phyloP scores from a whole-genome alignment of 2,329 filamentous ascomycete species.

The Zalaria sp. region DNA sequence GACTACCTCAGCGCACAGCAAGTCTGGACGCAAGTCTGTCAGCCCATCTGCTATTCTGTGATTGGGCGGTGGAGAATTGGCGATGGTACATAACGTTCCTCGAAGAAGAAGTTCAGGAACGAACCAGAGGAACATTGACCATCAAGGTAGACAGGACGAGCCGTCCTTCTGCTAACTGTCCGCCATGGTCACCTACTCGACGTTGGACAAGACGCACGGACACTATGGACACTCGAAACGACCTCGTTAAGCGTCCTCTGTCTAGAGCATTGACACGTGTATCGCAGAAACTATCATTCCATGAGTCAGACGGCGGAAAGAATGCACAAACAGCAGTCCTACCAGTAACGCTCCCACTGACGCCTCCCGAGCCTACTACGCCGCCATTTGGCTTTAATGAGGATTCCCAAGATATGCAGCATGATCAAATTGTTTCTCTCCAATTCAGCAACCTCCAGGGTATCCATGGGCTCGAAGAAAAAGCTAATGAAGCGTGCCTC shows the following conservation, averaged over 20 bases:
- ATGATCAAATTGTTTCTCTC: no score
- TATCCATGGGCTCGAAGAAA: conserved; percentile 23
- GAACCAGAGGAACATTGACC: conserved; percentile 7
- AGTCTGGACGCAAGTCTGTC: conserved; percentile 13
- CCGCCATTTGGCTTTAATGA: conserved; percentile 13
- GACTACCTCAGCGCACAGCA: conserved; percentile 2
- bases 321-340: background rate
- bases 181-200: background rate
- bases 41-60: conserved; percentile 20
- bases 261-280: background rate
- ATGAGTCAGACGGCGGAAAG: background rate
- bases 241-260: background rate
- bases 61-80: conserved; percentile 28
- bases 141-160: background rate
- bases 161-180: no score
- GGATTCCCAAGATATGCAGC: background rate
- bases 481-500: conserved; percentile 19
- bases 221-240: background rate
- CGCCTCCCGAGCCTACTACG: background rate
- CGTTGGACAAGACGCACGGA: background rate
- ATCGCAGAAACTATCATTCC: background rate
- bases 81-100: conserved; percentile 26
- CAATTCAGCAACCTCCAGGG: conserved; percentile 13
- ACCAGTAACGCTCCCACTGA: no score
- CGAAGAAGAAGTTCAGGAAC: conserved; percentile 16